Evolutionary conservation across 805 yeast genomes (phyloP).

Genomic region (Candida manassasensis): DNA sequence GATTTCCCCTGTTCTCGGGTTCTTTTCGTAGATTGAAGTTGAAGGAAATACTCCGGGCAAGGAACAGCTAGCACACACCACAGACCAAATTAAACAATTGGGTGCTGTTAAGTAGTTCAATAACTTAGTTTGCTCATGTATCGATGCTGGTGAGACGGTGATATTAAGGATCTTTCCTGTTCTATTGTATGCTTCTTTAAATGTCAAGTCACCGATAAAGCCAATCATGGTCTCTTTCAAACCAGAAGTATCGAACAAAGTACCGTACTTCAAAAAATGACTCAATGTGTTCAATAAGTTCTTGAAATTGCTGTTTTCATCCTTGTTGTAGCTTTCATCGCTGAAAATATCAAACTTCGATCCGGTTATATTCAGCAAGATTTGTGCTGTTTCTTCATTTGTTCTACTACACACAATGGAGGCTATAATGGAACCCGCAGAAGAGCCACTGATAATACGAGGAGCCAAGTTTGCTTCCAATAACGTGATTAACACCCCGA

Average conservation of each 20-base stretch:
- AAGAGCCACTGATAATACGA: conserved; percentile 84
- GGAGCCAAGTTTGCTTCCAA: conserved; percentile 75
- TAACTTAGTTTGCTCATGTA: conserved; percentile 85
- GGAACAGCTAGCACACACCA: conserved; percentile 91
- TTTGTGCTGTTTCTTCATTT: conserved; percentile 58
- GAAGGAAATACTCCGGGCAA: conserved; percentile 90
- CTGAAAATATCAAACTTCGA: conserved; percentile 47
- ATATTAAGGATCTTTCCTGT: conserved; percentile 91
- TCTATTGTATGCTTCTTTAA: conserved; percentile 89
- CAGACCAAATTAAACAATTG: conserved; percentile 78
- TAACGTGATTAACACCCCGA: conserved; percentile 83
- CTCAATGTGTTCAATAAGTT: conserved; percentile 34
- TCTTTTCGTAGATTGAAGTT: conserved; percentile 78
- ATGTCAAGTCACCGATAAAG: conserved; percentile 84
- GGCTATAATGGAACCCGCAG: conserved; percentile 95
- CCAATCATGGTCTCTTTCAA: conserved; percentile 68
- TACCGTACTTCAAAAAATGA: conserved; percentile 75
- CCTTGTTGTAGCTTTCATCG: conserved; percentile 35
- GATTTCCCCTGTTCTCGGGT: conserved; percentile 62
- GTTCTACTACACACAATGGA: conserved; percentile 79
- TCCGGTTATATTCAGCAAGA: conserved; percentile 60
- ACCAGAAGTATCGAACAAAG: conserved; percentile 78
- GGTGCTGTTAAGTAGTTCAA: conserved; percentile 79
- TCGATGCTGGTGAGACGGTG: conserved; percentile 87
- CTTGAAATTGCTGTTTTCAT: conserved; percentile 37